A percentile compares a stretch with the other conserved stretches of the same genome.
phyloP scores from a whole-genome alignment of 2,329 filamentous ascomycete species.

The Pseudogymnoascus sp. region DNA sequence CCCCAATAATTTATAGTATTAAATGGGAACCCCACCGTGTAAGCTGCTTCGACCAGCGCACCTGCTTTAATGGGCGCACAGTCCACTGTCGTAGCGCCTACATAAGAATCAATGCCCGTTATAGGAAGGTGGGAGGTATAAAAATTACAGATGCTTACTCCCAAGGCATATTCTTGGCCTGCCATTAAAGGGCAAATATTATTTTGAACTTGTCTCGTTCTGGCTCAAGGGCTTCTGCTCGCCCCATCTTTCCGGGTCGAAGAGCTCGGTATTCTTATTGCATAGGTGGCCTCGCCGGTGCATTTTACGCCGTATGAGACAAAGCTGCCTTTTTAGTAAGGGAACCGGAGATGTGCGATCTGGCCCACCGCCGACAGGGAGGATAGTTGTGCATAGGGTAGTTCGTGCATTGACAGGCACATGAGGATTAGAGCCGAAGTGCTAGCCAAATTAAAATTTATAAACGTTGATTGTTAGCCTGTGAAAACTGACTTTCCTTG shows the following conservation, averaged over 20 bases:
- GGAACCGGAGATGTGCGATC: constrained; percentile 24
- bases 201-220: not conserved
- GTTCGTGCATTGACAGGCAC: constrained; percentile 24
- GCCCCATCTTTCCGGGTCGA: constrained; percentile 28
- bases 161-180: constrained; percentile 22
- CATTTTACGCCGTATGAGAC: constrained; percentile 24
- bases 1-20: no score
- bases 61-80: constrained; percentile 24
- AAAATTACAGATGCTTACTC: constrained; percentile 18
- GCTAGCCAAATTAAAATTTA: constrained; percentile 9
- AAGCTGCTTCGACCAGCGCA: constrained; percentile 23
- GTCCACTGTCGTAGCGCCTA: constrained; percentile 14
- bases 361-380: constrained; percentile 28
- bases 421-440: constrained; percentile 24
- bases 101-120: not conserved
- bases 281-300: constrained; percentile 27
- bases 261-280: constrained; percentile 27
- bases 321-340: constrained; percentile 21
- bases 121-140: not conserved
- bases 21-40: constrained; percentile 11
- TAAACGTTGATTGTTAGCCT: constrained; percentile 4
- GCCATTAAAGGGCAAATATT: constrained; percentile 24
- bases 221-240: constrained; percentile 32
- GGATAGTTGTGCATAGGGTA: constrained; percentile 19
- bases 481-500: constrained; percentile 15